Percentiles rank a stretch among this genome's conserved stretches.
Conservation (phyloP, 148 eudicot genomes). For the Silene uniflora region DNA sequence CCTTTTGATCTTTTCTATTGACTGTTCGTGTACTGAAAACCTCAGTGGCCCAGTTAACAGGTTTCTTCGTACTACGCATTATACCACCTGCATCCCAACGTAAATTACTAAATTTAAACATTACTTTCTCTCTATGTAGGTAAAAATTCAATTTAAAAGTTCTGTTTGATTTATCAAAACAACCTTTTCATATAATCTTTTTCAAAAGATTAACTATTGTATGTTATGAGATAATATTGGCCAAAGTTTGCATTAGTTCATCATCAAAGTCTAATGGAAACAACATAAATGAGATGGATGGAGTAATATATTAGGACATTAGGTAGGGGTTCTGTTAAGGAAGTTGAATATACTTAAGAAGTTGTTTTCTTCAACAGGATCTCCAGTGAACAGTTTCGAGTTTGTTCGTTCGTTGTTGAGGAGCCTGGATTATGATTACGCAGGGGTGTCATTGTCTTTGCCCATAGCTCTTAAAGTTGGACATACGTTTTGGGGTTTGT, state of each 20-base stretch:
- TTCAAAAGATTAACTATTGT: too few species aligned
- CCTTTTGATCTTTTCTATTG: neutral
- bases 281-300: neutral
- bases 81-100: neutral
- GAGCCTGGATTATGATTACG: slow-evolving; percentile 73
- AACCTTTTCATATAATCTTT: neutral
- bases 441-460: slow-evolving; percentile 49
- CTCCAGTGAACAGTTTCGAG: slow-evolving; percentile 76
- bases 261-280: neutral
- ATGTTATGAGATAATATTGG: neutral
- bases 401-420: slow-evolving; percentile 63
- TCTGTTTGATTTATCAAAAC: too few species aligned
- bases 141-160: neutral
- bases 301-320: neutral
- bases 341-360: neutral
- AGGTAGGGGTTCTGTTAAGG: neutral
- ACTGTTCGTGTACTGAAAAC: slow-evolving; percentile 2
- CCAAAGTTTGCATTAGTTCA: neutral
- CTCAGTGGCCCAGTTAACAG: neutral
- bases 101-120: neutral
- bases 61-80: neutral
- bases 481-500: slow-evolving; percentile 45
- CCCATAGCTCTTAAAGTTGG: slow-evolving; percentile 65
- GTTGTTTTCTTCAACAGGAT: slow-evolving; percentile 39
- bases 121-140: neutral